A percentile compares a stretch with the other conserved stretches of the same genome.
These are phyloP conservation scores for Solanum ahanhuiri DNA, from an alignment of 257 asterid genomes.

Conservation along the genomic window DNA sequence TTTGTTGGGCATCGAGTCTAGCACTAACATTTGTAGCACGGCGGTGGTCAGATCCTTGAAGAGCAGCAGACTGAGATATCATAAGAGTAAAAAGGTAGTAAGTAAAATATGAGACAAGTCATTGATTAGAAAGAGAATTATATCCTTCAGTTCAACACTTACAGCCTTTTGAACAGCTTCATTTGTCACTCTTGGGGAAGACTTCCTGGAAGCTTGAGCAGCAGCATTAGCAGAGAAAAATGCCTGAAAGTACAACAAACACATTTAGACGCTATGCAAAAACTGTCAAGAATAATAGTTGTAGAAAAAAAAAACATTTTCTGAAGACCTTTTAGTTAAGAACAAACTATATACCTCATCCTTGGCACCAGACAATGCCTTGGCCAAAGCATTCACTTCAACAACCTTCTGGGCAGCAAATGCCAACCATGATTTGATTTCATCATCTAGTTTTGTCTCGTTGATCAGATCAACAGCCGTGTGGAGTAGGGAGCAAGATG, in stretches of 20 bases:
- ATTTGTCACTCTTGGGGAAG: slow-evolving; percentile 86
- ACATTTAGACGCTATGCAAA: not conserved
- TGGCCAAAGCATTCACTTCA: slow-evolving; percentile 92
- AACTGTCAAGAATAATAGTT: not conserved
- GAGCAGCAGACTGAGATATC: slow-evolving; percentile 54
- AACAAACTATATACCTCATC: slow-evolving; percentile 50
- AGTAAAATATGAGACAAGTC: not conserved
- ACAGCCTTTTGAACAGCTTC: slow-evolving; percentile 98
- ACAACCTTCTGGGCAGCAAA: slow-evolving; percentile 93
- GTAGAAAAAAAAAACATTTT: not conserved
- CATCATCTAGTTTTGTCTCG: slow-evolving; percentile 78
- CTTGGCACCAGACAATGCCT: slow-evolving; percentile 73
- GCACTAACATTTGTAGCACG: slow-evolving; percentile 90
- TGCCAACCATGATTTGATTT: slow-evolving; percentile 95
- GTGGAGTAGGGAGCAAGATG: slow-evolving; percentile 87
- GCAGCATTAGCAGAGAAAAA: slow-evolving; percentile 75
- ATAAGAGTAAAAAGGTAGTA: not conserved
- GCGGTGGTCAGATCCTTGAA: slow-evolving; percentile 93
- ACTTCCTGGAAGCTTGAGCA: slow-evolving; percentile 92
- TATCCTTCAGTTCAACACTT: slow-evolving; percentile 23
- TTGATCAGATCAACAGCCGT: slow-evolving; percentile 90
- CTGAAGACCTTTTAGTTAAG: not conserved
- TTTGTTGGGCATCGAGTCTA: slow-evolving; percentile 94
- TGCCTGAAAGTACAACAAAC: slow-evolving; percentile 31
- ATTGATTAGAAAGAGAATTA: not conserved